A percentile compares a stretch with the other conserved stretches of the same genome.
Evolutionary conservation across 2,329 filamentous ascomycete genomes (phyloP).

Genomic region (Xylaria sp.): DNA sequence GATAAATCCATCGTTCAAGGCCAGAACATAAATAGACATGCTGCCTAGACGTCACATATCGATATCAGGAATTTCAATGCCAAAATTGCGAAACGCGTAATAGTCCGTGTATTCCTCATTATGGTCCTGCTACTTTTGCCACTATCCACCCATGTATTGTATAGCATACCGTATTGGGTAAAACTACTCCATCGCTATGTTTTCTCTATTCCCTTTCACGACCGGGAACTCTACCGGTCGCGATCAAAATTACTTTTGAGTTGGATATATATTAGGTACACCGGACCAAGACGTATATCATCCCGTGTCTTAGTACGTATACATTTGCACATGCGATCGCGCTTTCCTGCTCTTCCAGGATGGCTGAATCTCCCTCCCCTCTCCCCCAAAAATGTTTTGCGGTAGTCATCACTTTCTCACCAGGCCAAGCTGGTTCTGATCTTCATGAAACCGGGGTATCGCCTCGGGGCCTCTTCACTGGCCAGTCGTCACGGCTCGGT

Average conservation of each 20-base stretch:
- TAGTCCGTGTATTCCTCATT: background rate
- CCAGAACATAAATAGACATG: background rate
- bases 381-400: background rate
- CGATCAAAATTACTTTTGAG: background rate
- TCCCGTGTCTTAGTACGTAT: slow-evolving; percentile 1
- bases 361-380: too few species aligned
- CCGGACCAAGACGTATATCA: slow-evolving; percentile 1
- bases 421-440: background rate
- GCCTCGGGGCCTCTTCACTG: slow-evolving; percentile 58
- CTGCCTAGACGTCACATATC: background rate
- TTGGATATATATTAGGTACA: slow-evolving; percentile 10
- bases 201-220: background rate
- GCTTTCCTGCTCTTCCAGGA: too few species aligned
- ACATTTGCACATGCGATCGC: background rate
- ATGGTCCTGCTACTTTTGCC: background rate
- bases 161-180: background rate
- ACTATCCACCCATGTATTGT: background rate
- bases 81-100: background rate
- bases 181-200: background rate
- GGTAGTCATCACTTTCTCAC: background rate
- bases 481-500: slow-evolving; percentile 56
- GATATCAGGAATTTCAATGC: background rate
- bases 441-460: slow-evolving; percentile 30
- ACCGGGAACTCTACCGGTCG: background rate
- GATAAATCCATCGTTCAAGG: background rate